Percentiles rank a stretch among this genome's conserved stretches.
These are phyloP conservation scores for Penstemon newberryi DNA, from an alignment of 257 asterid species.

Conservation along the genomic window DNA sequence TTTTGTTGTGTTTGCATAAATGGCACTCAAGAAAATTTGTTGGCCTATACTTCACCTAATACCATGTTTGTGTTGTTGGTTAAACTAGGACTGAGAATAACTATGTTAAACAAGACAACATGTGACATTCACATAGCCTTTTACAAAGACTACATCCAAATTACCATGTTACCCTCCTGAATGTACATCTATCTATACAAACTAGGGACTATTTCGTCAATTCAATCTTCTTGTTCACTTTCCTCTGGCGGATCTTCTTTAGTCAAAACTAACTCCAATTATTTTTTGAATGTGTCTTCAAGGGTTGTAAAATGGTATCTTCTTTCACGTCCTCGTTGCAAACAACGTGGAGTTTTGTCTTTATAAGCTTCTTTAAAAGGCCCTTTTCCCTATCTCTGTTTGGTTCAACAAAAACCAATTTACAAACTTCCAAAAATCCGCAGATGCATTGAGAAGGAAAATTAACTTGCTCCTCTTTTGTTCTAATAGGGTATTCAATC, in stretches of 20 bases:
- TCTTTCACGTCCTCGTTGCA: conserved; percentile 42
- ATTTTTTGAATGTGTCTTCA: conserved; percentile 23
- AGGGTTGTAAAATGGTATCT: conserved; percentile 39
- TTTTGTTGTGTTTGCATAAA: too few species aligned
- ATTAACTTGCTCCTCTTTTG: not conserved
- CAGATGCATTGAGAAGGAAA: not conserved
- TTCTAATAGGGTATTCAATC: conserved; percentile 17
- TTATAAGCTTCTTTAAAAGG: conserved; percentile 31
- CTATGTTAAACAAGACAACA: conserved; percentile 31
- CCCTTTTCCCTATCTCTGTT: conserved; percentile 10
- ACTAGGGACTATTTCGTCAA: not conserved
- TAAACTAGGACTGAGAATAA: conserved; percentile 19
- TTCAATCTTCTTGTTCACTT: not conserved
- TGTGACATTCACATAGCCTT: conserved; percentile 25
- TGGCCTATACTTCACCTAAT: too few species aligned
- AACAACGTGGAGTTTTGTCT: conserved; percentile 48
- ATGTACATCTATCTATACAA: not conserved
- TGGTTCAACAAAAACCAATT: conserved; percentile 27
- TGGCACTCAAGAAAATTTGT: too few species aligned
- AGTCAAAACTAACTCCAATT: conserved; percentile 8
- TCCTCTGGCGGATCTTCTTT: not conserved
- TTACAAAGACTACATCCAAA: conserved; percentile 7
- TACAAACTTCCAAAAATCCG: not conserved
- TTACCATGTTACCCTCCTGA: too few species aligned
- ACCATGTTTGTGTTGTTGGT: too few species aligned